Evolutionary conservation across 129 eudicot genomes (phyloP), one percentile per base, ranked within the genome.

Genomic region (Calendula officinalis): DNA sequence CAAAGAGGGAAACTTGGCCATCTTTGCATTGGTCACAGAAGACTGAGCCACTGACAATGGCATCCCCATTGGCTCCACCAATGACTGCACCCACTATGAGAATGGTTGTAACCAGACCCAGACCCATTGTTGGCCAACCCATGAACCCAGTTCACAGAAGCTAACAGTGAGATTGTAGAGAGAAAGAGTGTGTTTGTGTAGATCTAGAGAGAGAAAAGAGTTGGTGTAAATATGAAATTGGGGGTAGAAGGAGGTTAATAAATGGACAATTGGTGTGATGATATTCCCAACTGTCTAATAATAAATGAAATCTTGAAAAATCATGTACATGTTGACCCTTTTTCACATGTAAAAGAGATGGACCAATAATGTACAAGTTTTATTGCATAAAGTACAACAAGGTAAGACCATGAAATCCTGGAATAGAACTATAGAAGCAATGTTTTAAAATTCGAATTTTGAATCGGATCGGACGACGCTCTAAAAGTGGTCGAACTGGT

Each of bases 1-100:
- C 99, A 63, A 83, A 94, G 52, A 88, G 83, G 13, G 99, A 77
- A 8, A 94, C 61, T 13, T 67, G 80, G 71, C 99, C 99, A 79
- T 94, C 99, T 74, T 83, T 88, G 84, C 99, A 94, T 71, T 79
- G 99, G 73, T 94, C 99, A 82, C 99, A 94, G 33, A 88, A 88
- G 65, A 94, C 96, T 47, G 92, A 62, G 43, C 99, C 99, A 67
- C 82, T 74, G 73, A 88, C 96, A 79, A 88, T 77, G 41, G 95
- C 75, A 75, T 70, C 80, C 15, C 87, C 99, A 62, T 69, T 48
- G 79, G 75, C 87, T 80, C 82, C 87, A 75, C 62, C 48, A 75
- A 88, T 88, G 79, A 81, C 85, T 51, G 84, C 84, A 77, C 77
- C 78, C 55, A 77, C 47, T 78, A 80, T 67, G n/a, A 87, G 48